Base-by-base conservation (phyloP, 805 yeast species). In the Candida caryicola region DNA sequence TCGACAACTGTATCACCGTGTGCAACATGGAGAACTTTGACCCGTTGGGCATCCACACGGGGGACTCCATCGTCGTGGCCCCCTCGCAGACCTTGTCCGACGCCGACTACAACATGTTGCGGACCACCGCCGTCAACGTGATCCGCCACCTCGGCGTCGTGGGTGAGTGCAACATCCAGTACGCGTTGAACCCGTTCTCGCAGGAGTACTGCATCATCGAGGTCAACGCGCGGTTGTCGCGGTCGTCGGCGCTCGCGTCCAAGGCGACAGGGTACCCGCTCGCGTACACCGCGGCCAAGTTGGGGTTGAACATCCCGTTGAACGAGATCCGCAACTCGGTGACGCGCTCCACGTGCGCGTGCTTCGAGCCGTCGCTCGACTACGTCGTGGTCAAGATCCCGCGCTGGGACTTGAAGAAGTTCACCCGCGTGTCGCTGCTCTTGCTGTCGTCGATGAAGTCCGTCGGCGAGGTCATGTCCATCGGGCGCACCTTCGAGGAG, bases 1-100 rank as follows among this genome's bases (percentile, higher is more conserved):
- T 81, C 54, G 97, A 88, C 66, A 91, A 91, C 79, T 91, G 99
- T 81, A 88, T 91, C 55, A 91, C 99, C 34, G 99, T 91, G 46
- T 91, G 99, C 78, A 91, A 91, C 72, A 91, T 91, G 99, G 99
- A 91, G 71, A 91, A 91, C 70, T 91, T 91, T 52, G 99, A 91
- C 69, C 99, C 99, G 33, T 77, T 91, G 54, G 99, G 99, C 62
- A 90, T 91, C 57, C 99, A 91, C 62, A 91, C 99, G 43, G 99
- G 99, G 76, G 99, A 91, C 66, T 93, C 98, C 39, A 93, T 91
- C 57, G 99, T 91, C 40, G 96, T 91, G 57, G 99, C 99, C 38
- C 99, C 99, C 35, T 90, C 97, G 31, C 99, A 91, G 73, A 91
- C 99, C 30, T 72, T 91, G 48, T 85, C 96, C 14, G 98, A 91